Conservation (phyloP, 1,284 basidiomycete species). For the Cutaneotrichosporon cavernicola region DNA sequence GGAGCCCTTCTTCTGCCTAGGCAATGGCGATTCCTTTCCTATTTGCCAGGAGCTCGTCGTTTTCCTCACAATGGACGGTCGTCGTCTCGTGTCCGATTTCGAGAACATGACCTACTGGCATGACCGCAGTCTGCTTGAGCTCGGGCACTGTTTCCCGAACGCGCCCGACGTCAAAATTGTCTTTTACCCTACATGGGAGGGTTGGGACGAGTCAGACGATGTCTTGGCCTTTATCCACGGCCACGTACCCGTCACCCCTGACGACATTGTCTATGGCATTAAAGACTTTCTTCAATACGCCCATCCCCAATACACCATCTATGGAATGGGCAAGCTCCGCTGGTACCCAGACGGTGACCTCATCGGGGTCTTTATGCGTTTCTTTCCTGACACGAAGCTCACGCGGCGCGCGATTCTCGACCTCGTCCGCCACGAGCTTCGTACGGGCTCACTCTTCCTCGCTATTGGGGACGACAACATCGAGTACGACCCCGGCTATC, state of each 20-base stretch:
- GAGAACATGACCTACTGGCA: background rate
- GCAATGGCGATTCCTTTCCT: background rate
- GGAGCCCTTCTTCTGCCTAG: background rate
- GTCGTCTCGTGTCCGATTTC: background rate
- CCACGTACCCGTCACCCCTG: conserved; percentile 1
- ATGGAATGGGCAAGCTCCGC: conserved; percentile 1
- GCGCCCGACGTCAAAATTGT: background rate
- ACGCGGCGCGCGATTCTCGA: background rate
- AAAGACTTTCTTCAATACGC: background rate
- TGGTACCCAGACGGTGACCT: background rate
- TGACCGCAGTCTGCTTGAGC: background rate
- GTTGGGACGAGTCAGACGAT: conserved; percentile 8
- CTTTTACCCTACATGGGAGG: conserved; percentile 1
- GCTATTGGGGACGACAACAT: background rate
- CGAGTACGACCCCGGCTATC: conserved; percentile 2
- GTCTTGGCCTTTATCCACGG: background rate
- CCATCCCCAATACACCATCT: background rate
- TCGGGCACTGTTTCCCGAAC: background rate
- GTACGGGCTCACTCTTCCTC: background rate
- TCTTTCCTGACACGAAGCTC: background rate
- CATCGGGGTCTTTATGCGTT: background rate
- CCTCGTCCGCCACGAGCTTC: background rate
- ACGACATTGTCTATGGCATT: background rate
- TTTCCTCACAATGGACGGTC: background rate
- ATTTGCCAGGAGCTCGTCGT: background rate